Conservation (phyloP, 2,329 filamentous ascomycete species). For the Xylariaceae sp. region DNA sequence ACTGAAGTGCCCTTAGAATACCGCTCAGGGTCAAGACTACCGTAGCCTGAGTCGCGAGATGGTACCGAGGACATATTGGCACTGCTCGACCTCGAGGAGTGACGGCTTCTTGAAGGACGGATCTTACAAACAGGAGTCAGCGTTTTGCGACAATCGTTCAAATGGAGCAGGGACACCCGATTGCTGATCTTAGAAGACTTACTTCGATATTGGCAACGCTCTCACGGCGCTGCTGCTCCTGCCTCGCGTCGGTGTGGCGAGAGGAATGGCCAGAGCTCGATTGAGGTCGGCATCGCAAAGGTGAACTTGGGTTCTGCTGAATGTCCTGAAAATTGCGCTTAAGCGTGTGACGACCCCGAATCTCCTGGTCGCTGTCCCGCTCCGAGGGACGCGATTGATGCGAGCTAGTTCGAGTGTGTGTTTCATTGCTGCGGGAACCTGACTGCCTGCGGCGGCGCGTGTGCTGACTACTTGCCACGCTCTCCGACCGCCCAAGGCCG, state of each 20-base stretch:
- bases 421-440: neutral
- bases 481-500: constrained; percentile 4
- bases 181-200: neutral
- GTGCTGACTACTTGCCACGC: neutral
- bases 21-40: neutral
- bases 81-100: neutral
- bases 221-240: neutral
- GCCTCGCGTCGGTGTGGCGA: neutral
- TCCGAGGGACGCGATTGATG: constrained; percentile 1
- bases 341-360: neutral
- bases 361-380: neutral
- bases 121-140: neutral
- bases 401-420: neutral
- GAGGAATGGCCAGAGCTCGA: neutral
- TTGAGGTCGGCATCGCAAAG: neutral
- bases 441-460: neutral
- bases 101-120: neutral
- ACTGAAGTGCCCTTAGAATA: neutral
- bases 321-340: neutral
- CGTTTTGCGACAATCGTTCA: neutral
- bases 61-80: neutral
- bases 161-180: neutral
- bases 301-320: neutral
- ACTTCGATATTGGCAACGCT: neutral
- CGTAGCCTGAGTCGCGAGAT: constrained; percentile 11